Evolutionary conservation across 306 rosid species (phyloP).

Genomic region (Mucuna pruriens): DNA sequence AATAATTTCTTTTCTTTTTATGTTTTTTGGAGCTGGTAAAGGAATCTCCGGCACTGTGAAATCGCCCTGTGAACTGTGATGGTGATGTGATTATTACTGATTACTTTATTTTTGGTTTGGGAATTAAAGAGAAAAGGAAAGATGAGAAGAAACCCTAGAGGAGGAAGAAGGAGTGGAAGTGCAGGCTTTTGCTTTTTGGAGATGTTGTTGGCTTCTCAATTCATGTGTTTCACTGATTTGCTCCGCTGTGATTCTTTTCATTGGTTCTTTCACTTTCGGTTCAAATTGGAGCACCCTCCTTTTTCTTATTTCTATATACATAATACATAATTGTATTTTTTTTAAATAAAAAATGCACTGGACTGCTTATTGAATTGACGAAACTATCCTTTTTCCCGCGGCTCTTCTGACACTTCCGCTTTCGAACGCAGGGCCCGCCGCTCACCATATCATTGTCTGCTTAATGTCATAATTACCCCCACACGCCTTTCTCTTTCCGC

Average conservation of each 20-base stretch:
- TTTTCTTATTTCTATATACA: not conserved
- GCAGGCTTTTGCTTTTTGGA: constrained; percentile 37
- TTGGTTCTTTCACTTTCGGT: constrained; percentile 93
- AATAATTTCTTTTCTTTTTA: not conserved
- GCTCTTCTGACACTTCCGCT: constrained; percentile 48
- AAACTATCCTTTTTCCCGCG: constrained; percentile 56
- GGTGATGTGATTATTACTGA: not conserved
- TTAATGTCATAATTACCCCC: constrained; percentile 37
- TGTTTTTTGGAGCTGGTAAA: not conserved
- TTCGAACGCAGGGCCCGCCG: constrained; percentile 30
- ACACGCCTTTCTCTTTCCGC: not conserved
- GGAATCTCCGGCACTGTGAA: constrained; percentile 38
- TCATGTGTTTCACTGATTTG: constrained; percentile 38
- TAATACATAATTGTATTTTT: not conserved
- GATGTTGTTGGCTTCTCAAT: constrained; percentile 30
- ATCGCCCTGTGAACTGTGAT: constrained; percentile 12
- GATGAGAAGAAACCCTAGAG: constrained; percentile 36
- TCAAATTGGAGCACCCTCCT: constrained; percentile 48
- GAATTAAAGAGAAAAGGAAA: not conserved
- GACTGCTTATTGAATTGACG: not conserved
- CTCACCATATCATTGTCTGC: constrained; percentile 25
- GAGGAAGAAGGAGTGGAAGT: constrained; percentile 35
- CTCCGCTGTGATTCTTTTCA: constrained; percentile 47
- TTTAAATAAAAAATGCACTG: not conserved
- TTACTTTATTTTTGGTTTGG: not conserved